Base-by-base conservation (phyloP, 2,329 filamentous ascomycete genomes). In the Pyrenophora teres region DNA sequence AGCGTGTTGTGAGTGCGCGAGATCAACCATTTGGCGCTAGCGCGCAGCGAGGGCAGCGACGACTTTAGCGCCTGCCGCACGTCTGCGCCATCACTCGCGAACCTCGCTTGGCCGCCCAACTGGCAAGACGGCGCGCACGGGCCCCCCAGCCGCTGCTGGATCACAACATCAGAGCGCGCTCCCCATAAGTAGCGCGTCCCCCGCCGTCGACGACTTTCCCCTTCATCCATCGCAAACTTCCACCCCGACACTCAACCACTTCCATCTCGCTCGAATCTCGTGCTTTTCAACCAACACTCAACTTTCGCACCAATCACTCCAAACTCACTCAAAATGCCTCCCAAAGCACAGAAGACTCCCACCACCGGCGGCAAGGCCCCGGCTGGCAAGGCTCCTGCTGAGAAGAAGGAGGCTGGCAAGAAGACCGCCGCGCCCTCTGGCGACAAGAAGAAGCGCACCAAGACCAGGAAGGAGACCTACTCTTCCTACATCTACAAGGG, bases 381-480 rank as follows among this genome's bases (percentile, higher is more conserved):
- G 64, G 87, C 86, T 72, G 84, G 84, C 74, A 88, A 88, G 78
- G 85, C 86, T 40, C 92, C 93, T 55, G 90, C 89, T 75, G 92
- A 97, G 87, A 97, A 97, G 89, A 97, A 97, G 88, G 93, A 97
- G 82, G 94, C 93, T 64, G 94, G 93, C 84, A 99, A 99, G 90
- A 99, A 97, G 89, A 97, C 94, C 42, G 81, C 85, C 67, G 91
- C 93, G 56, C 87, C 92, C 58, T 87, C 90, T 75, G 94, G 94
- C 63, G 94, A 97, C 72, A 97, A 97, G 92, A 99, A 99, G 90
- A 99, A 97, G 92, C 91, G 94, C 76, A 96, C 92, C 83, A 99
- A 99, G 92, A 90, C 92, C 67, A 88, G 94, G 82, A 97, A 97
- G 89, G 94, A 99, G 86, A 99, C 94, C n/a, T 99, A 99, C 85